phyloP scores from a whole-genome alignment of 2,329 filamentous ascomycete genomes.

The Penicillium polonicum region DNA sequence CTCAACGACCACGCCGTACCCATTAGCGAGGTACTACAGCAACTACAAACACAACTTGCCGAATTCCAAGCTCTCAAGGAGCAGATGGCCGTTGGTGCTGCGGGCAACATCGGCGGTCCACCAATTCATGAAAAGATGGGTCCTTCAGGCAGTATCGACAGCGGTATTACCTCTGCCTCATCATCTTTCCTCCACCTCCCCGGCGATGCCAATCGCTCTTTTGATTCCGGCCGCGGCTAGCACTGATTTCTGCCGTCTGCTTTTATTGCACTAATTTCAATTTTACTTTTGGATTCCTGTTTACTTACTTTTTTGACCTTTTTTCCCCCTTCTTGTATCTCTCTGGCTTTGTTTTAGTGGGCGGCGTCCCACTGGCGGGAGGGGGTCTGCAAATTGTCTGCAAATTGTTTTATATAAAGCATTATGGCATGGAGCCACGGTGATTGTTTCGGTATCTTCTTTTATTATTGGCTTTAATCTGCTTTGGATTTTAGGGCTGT shows the following conservation, averaged over 20 bases:
- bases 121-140: constrained; percentile 11
- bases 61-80: constrained; percentile 44
- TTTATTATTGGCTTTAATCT: constrained; percentile 12
- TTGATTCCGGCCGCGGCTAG: constrained; percentile 17
- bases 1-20: constrained; percentile 74
- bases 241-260: constrained; percentile 11
- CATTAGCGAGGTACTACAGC: constrained; percentile 64
- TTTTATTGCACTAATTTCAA: constrained; percentile 4
- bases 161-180: constrained; percentile 25
- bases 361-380: constrained; percentile 28
- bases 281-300: constrained; percentile 8
- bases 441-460: constrained; percentile 18
- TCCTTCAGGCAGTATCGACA: constrained; percentile 18
- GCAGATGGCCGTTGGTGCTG: constrained; percentile 34
- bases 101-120: constrained; percentile 24
- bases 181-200: constrained; percentile 31
- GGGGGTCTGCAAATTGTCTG: constrained; percentile 19
- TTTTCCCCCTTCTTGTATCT: constrained; percentile 1
- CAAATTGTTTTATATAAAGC: constrained; percentile 21
- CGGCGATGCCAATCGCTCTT: constrained; percentile 17
- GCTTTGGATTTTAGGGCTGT: constrained; percentile 13
- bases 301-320: constrained; percentile 5
- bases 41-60: constrained; percentile 42
- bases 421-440: constrained; percentile 31
- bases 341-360: constrained; percentile 7